Conservation (phyloP, 495 filamentous ascomycete genomes). For the Hyaloscypha bicolor region DNA sequence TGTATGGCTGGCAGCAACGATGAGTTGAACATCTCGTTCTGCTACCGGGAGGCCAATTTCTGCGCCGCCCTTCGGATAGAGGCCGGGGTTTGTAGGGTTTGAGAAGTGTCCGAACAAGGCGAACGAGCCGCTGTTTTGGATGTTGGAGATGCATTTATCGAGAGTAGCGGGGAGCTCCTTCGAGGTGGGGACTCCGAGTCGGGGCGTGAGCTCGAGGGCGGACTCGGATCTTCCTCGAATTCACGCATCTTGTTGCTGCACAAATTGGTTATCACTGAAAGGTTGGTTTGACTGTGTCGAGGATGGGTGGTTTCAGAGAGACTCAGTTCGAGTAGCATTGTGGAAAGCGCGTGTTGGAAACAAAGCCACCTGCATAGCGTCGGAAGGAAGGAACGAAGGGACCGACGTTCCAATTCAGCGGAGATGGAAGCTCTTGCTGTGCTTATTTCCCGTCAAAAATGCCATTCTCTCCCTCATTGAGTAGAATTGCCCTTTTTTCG, state of each 20-base stretch:
- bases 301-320: background rate
- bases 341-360: too few species aligned
- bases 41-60: conserved; percentile 46
- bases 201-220: background rate
- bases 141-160: conserved; percentile 4
- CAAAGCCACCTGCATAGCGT: too few species aligned
- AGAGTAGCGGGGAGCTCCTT: background rate
- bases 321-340: too few species aligned
- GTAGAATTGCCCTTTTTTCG: too few species aligned
- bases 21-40: conserved; percentile 40
- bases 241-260: background rate
- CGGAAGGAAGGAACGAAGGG: too few species aligned
- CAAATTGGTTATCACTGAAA: background rate
- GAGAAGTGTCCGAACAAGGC: conserved; percentile 12
- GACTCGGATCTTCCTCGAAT: background rate
- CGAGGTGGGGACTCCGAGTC: background rate
- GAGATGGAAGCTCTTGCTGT: too few species aligned
- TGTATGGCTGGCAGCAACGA: conserved; percentile 44
- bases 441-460: too few species aligned
- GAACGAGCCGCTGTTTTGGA: conserved; percentile 10
- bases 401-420: too few species aligned
- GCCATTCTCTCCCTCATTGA: too few species aligned
- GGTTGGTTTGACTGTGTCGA: background rate
- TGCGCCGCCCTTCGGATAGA: conserved; percentile 42
- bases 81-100: conserved; percentile 37